phyloP scores from a whole-genome alignment of 2,329 filamentous ascomycete species.

The Gaeumannomyces tritici region DNA sequence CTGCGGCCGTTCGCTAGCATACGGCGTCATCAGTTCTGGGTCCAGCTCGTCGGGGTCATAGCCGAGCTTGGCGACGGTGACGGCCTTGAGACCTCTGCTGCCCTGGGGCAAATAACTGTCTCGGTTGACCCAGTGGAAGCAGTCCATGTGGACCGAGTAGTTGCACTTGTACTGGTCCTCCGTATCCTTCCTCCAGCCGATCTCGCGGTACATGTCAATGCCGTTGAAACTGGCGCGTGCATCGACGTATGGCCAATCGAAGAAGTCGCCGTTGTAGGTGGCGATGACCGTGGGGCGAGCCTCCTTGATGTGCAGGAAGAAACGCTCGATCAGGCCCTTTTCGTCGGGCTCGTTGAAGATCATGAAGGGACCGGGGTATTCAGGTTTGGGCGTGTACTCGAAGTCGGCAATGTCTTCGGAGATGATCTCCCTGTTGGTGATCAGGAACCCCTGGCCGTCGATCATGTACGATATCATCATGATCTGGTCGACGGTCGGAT shows the following conservation, averaged over 20 bases:
- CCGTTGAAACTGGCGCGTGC: slow-evolving; percentile 85
- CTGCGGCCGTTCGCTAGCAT: slow-evolving; percentile 82
- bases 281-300: slow-evolving; percentile 92
- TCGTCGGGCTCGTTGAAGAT: slow-evolving; percentile 98
- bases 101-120: slow-evolving; percentile 97
- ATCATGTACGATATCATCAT: slow-evolving; percentile 99
- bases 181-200: slow-evolving; percentile 88
- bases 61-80: slow-evolving; percentile 93
- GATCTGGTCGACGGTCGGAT: slow-evolving; percentile 87
- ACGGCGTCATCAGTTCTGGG: slow-evolving; percentile 92
- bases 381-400: slow-evolving; percentile 94
- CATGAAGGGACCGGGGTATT: slow-evolving; percentile 91
- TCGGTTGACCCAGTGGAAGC: slow-evolving; percentile 97
- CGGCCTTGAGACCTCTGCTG: slow-evolving; percentile 92
- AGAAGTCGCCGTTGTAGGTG: slow-evolving; percentile 99
- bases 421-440: slow-evolving; percentile 95
- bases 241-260: slow-evolving; percentile 99
- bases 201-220: slow-evolving; percentile 99
- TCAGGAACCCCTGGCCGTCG: slow-evolving; percentile 92
- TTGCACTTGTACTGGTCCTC: slow-evolving; percentile 96
- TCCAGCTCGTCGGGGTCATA: slow-evolving; percentile 98
- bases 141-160: slow-evolving; percentile 97
- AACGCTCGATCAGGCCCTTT: slow-evolving; percentile 76
- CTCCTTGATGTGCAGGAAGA: slow-evolving; percentile 93
- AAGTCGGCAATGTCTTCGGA: slow-evolving; percentile 97